Evolutionary conservation across 805 yeast genomes (phyloP), one percentile per base, ranked within the genome.

Genomic region (Candida xiaguanensis): DNA sequence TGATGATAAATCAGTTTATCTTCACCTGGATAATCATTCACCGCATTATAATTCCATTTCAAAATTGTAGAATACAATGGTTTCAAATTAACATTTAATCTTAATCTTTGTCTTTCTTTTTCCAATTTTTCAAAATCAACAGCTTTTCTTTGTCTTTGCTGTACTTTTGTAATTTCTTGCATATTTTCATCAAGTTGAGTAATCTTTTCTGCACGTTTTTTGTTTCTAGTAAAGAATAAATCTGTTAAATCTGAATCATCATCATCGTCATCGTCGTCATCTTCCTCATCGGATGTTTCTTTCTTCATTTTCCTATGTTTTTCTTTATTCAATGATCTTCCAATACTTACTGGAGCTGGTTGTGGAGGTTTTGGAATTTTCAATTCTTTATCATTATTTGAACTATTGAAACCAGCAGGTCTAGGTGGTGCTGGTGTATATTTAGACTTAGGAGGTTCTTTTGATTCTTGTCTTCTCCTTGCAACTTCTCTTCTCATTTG

Each of bases 31-130:
- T 63, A 77, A 3, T 76, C 83, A 32, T 71, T 65, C 1, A 59
- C 59, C 14, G 74, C 65, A 31, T 69, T 77, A 51, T 77, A 91
- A 34, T 85, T 77, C 99, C 99, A 93, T 31, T 70, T 66, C 41
- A 93, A 64, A 6, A 93, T 71, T 5, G 72, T 72, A 13, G 67
- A 64, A 55, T 91, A 88, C 5, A 95, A 67, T 2, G 95, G 89
- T 42, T 76, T 80, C 55, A 88, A 61, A 51, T 83, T 86, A 9
- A 89, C 89, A 52, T 83, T 80, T 39, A 91, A 65, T 47, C 98
- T 73, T 47, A 75, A 67, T 47, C 95, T 75, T 90, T 88, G 86
- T 39, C 80, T 66, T 43, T 83, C 83, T 55, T 84, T 90, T 28
- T 82, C 91, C 25, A 67, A 67, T 12, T 74, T 61, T 8, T 61